Evolutionary conservation across 2,329 filamentous ascomycete genomes (phyloP).

Genomic region (Diaporthe nobilis): DNA sequence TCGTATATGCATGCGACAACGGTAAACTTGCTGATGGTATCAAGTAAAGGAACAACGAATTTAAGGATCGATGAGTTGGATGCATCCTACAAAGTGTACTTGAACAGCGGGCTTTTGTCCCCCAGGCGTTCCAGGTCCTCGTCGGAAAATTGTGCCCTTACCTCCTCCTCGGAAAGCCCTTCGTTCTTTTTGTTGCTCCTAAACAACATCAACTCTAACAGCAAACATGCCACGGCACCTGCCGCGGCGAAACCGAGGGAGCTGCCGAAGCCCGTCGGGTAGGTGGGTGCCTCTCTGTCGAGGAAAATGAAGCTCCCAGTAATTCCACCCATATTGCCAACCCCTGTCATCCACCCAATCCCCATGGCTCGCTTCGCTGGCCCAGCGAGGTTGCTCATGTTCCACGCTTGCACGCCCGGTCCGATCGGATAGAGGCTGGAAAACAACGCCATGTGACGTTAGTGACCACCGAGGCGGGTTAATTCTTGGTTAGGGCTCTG

Average conservation of each 20-base stretch:
- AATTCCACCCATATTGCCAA: conserved; percentile 57
- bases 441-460: not conserved
- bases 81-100: conserved; percentile 46
- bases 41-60: no score
- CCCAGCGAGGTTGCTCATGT: conserved; percentile 74
- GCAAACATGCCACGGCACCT: conserved; percentile 46
- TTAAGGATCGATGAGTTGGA: not conserved
- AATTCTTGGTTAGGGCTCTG: not conserved
- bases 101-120: conserved; percentile 58
- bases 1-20: no score
- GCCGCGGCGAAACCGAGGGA: conserved; percentile 50
- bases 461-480: not conserved
- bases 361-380: conserved; percentile 54
- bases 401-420: conserved; percentile 75
- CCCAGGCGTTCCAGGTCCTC: conserved; percentile 57
- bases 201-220: conserved; percentile 50
- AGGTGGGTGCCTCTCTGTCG: conserved; percentile 49
- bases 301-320: conserved; percentile 50
- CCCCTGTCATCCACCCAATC: conserved; percentile 54
- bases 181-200: conserved; percentile 47
- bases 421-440: not conserved
- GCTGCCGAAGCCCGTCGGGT: conserved; percentile 53
- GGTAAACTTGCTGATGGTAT: no score
- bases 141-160: conserved; percentile 52
- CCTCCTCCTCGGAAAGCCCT: conserved; percentile 44